Conservation (phyloP, 176 grass and related monocot species). For the Lolium perenne region DNA sequence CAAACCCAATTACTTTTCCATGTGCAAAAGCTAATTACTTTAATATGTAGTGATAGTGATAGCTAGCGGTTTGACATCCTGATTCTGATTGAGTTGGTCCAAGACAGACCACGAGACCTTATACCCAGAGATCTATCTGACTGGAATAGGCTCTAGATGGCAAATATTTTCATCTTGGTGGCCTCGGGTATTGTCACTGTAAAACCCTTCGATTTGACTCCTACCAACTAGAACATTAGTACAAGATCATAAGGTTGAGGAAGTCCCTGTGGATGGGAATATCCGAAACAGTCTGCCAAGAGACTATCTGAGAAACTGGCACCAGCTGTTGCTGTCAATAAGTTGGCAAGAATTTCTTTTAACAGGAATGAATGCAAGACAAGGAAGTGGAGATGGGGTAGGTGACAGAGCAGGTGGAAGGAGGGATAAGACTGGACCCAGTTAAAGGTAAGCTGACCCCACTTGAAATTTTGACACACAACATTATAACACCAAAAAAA, state of each 20-base stretch:
- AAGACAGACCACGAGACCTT: neutral
- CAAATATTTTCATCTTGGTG: neutral
- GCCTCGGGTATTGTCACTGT: neutral
- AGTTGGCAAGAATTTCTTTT: conserved; percentile 12
- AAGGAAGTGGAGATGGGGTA: conserved; percentile 1
- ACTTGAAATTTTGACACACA: conserved; percentile 5
- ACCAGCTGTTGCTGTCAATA: conserved; percentile 20
- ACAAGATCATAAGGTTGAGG: neutral
- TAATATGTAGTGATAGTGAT: conserved; percentile 20
- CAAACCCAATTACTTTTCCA: conserved; percentile 23
- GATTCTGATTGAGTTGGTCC: neutral
- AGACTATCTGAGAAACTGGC: neutral
- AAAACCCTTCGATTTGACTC: neutral
- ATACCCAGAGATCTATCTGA: conserved; percentile 11
- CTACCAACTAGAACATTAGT: neutral
- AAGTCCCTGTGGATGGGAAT: neutral
- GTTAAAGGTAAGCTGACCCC: conserved; percentile 2
- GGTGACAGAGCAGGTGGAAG: conserved; percentile 8
- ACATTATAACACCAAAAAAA: neutral
- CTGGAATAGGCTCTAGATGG: conserved; percentile 23
- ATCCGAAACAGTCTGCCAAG: neutral
- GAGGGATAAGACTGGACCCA: conserved; percentile 12
- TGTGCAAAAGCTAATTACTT: conserved; percentile 20
- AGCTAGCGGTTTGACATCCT: conserved; percentile 8
- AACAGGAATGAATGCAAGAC: conserved; percentile 16